These are phyloP conservation scores for Noccaea bulbosa DNA, from an alignment of 345 rosid genomes.

Conservation along the genomic window DNA sequence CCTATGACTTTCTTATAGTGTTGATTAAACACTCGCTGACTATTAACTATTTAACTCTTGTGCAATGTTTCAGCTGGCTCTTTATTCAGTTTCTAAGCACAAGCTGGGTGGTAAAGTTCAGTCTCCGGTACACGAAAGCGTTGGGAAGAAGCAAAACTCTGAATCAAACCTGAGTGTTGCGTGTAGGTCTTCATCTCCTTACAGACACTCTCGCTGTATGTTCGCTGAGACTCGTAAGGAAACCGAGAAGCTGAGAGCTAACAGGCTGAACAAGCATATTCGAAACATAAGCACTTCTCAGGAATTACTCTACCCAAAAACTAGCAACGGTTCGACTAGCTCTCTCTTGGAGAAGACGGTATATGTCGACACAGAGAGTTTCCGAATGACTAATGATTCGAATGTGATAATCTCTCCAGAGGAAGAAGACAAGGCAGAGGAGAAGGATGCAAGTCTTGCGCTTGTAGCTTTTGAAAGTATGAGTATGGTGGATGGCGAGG, in stretches of 20 bases:
- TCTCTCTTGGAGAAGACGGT: slow-evolving; percentile 65
- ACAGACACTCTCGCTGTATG: slow-evolving; percentile 51
- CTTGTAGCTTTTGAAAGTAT: slow-evolving; percentile 38
- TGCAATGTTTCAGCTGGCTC: slow-evolving; percentile 52
- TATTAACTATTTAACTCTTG: background rate
- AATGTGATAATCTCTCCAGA: slow-evolving; percentile 39
- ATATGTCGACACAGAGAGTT: slow-evolving; percentile 58
- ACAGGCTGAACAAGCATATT: slow-evolving; percentile 48
- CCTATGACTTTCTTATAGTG: slow-evolving; percentile 18
- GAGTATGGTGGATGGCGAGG: slow-evolving; percentile 38
- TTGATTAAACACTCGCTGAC: no score
- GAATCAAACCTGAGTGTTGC: slow-evolving; percentile 47
- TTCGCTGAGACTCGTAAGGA: slow-evolving; percentile 62
- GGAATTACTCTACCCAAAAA: slow-evolving; percentile 47
- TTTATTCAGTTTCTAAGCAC: slow-evolving; percentile 48
- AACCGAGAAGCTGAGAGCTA: slow-evolving; percentile 53
- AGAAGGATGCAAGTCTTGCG: slow-evolving; percentile 31
- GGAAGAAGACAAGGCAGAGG: slow-evolving; percentile 34
- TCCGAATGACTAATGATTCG: slow-evolving; percentile 15
- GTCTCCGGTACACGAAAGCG: slow-evolving; percentile 48
- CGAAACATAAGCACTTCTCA: slow-evolving; percentile 54
- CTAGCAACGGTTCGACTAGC: slow-evolving; percentile 44
- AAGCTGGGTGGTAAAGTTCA: slow-evolving; percentile 47
- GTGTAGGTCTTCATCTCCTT: slow-evolving; percentile 61
- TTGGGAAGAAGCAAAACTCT: slow-evolving; percentile 46